phyloP scores from a whole-genome alignment of 179 eudicot species.

The Silene vulgaris region DNA sequence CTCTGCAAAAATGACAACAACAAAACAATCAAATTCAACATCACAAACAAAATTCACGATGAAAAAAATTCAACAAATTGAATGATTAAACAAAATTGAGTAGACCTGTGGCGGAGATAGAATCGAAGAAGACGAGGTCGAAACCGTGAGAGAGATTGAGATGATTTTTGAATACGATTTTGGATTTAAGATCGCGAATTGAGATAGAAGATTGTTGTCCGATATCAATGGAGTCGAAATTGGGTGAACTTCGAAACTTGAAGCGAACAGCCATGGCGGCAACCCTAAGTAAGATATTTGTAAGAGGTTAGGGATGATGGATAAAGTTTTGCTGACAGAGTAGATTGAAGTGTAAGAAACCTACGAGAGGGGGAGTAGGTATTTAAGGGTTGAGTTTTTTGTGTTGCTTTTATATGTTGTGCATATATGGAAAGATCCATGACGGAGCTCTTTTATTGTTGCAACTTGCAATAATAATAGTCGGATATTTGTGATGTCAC shows the following conservation, averaged over 20 bases:
- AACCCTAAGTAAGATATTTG: neutral
- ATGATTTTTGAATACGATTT: slow-evolving; percentile 37
- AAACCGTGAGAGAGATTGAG: slow-evolving; percentile 43
- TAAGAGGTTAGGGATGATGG: neutral
- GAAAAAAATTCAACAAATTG: neutral
- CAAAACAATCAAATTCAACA: slow-evolving; percentile 6
- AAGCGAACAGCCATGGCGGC: slow-evolving; percentile 47
- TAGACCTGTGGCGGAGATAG: slow-evolving; percentile 45
- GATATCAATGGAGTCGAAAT: slow-evolving; percentile 48
- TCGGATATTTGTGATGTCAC: no score
- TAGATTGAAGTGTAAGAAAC: neutral
- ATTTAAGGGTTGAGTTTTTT: neutral
- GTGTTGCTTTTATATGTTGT: slow-evolving; percentile 14
- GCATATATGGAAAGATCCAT: neutral
- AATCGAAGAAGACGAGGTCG: slow-evolving; percentile 56
- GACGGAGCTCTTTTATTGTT: no score
- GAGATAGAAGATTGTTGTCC: slow-evolving; percentile 43
- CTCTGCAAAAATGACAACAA: slow-evolving; percentile 37
- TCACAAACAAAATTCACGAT: neutral
- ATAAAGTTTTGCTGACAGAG: neutral
- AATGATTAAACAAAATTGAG: neutral
- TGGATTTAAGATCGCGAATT: slow-evolving; percentile 47
- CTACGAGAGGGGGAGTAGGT: neutral
- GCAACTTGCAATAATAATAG: no score
- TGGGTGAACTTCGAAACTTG: slow-evolving; percentile 55